These are phyloP conservation scores for Candida gorgasii DNA, from an alignment of 805 yeast species.

Conservation along the genomic window DNA sequence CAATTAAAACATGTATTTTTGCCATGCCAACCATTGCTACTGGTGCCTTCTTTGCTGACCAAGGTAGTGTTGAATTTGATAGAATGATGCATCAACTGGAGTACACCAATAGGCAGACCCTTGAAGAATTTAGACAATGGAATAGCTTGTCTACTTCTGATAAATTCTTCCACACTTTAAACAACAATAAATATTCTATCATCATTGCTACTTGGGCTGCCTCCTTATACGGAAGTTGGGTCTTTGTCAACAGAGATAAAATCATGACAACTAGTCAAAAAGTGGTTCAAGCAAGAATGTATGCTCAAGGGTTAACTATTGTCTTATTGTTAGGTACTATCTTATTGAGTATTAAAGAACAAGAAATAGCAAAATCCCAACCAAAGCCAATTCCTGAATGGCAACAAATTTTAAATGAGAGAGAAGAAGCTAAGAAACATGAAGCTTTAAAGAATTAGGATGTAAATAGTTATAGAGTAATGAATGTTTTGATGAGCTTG, in stretches of 20 bases:
- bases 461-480: background rate
- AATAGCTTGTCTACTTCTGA: slow-evolving; percentile 30
- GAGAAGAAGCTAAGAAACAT: slow-evolving; percentile 18
- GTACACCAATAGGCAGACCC: slow-evolving; percentile 25
- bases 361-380: slow-evolving; percentile 43
- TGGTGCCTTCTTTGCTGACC: slow-evolving; percentile 44
- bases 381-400: slow-evolving; percentile 40
- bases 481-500: slow-evolving; percentile 2
- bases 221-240: slow-evolving; percentile 68
- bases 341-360: slow-evolving; percentile 64
- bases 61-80: slow-evolving; percentile 46
- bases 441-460: slow-evolving; percentile 3
- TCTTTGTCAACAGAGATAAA: slow-evolving; percentile 67
- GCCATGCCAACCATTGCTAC: slow-evolving; percentile 41
- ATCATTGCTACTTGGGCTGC: slow-evolving; percentile 41
- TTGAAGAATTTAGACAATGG: slow-evolving; percentile 41
- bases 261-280: slow-evolving; percentile 76
- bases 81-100: slow-evolving; percentile 34
- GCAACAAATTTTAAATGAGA: slow-evolving; percentile 31
- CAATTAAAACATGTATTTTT: slow-evolving; percentile 38
- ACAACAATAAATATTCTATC: slow-evolving; percentile 36
- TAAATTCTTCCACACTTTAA: slow-evolving; percentile 28
- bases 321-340: slow-evolving; percentile 68
- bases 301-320: slow-evolving; percentile 83
- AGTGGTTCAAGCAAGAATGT: slow-evolving; percentile 87